phyloP scores from a whole-genome alignment of 768 basidiomycete species.

The Hericium erinaceus region DNA sequence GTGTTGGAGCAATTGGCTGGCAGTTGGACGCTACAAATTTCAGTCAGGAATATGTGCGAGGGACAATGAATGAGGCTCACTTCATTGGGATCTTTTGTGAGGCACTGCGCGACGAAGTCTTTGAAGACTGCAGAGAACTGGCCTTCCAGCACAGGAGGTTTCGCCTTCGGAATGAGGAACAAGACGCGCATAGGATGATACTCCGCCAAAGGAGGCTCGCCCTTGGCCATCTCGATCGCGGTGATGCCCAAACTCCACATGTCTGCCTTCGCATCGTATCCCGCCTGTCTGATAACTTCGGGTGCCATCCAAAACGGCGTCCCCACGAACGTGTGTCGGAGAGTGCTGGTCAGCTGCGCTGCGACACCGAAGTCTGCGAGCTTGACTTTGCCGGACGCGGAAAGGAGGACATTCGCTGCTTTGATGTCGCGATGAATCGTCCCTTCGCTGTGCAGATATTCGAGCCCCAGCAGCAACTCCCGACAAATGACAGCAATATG shows the following conservation, averaged over 20 bases:
- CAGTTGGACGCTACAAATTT: constrained; percentile 65
- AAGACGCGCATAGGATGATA: constrained; percentile 99
- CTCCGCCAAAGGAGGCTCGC: constrained; percentile 92
- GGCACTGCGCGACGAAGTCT: constrained; percentile 82
- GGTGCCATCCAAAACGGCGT: constrained; percentile 99
- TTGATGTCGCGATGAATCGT: constrained; percentile 99
- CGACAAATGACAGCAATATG: constrained; percentile 95
- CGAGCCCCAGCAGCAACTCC: constrained; percentile 85
- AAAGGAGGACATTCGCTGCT: constrained; percentile 90
- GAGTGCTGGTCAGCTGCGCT: constrained; percentile 88
- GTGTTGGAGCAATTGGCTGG: constrained; percentile 89
- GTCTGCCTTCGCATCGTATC: constrained; percentile 93
- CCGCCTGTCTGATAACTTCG: constrained; percentile 94
- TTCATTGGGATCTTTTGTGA: constrained; percentile 83
- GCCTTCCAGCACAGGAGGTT: constrained; percentile 85
- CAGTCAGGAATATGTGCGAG: neutral
- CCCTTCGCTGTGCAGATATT: constrained; percentile 91
- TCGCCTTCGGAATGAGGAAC: constrained; percentile 95
- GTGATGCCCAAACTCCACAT: constrained; percentile 99
- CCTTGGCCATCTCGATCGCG: constrained; percentile 96
- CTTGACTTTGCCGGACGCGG: constrained; percentile 88
- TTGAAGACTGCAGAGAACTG: constrained; percentile 80
- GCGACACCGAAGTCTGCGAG: constrained; percentile 98
- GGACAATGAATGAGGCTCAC: constrained; percentile 33
- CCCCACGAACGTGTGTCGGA: constrained; percentile 95